phyloP scores from a whole-genome alignment of 306 rosid species.

The Ormosia semicastrata region DNA sequence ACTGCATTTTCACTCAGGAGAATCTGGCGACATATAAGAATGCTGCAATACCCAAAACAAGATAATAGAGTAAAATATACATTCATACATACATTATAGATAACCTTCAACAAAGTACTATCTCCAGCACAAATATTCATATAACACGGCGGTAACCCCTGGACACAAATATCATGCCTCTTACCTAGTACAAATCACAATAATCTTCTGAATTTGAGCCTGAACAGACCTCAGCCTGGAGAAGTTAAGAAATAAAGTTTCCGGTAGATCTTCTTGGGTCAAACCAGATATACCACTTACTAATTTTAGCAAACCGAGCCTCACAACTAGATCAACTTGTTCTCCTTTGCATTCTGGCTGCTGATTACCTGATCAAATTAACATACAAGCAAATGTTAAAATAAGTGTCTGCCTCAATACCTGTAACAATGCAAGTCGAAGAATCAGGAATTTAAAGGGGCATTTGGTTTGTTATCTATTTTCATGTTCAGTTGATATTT shows the following conservation, averaged over 20 bases:
- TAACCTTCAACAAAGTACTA: not conserved
- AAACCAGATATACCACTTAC: constrained; percentile 68
- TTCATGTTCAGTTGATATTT: too few relatives aligned
- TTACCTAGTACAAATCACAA: constrained; percentile 51
- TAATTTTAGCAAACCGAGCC: constrained; percentile 83
- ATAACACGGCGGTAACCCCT: not conserved
- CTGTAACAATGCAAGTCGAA: not conserved
- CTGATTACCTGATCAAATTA: constrained; percentile 45
- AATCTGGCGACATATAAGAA: constrained; percentile 82
- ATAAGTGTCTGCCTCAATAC: not conserved
- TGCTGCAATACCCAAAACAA: constrained; percentile 49
- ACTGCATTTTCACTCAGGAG: constrained; percentile 60
- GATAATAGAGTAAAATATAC: not conserved
- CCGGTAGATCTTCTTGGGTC: constrained; percentile 63
- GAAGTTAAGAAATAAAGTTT: constrained; percentile 70
- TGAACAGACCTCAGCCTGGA: constrained; percentile 80
- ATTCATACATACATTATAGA: not conserved
- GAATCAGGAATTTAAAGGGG: not conserved
- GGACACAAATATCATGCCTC: not conserved
- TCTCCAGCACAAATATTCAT: not conserved
- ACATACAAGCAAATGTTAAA: not conserved
- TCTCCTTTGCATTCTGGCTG: constrained; percentile 84
- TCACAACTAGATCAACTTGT: constrained; percentile 62
- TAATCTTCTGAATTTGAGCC: constrained; percentile 82
- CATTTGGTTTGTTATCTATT: too few relatives aligned